These are phyloP conservation scores for Deinandra increscens DNA, from an alignment of 129 eudicot species.

Conservation along the genomic window DNA sequence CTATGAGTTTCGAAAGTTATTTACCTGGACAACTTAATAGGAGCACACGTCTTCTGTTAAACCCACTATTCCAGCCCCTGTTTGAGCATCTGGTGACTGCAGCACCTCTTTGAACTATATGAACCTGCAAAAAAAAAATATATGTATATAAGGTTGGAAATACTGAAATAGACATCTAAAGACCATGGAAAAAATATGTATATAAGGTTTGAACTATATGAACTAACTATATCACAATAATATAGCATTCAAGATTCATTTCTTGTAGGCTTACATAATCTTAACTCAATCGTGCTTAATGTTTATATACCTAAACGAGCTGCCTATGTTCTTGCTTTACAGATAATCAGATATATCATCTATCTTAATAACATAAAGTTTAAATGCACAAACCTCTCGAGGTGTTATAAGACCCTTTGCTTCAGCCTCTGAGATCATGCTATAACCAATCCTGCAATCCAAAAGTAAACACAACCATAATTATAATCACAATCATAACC, in stretches of 20 bases:
- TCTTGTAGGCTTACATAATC: conserved; percentile 5
- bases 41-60: too few relatives aligned
- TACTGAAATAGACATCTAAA: too few relatives aligned
- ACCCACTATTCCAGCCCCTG: too few relatives aligned
- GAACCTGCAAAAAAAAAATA: too few relatives aligned
- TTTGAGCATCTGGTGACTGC: too few relatives aligned
- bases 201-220: too few relatives aligned
- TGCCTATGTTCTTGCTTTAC: neutral
- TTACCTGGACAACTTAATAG: too few relatives aligned
- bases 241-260: neutral
- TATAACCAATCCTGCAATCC: conserved; percentile 82
- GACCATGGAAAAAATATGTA: too few relatives aligned
- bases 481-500: conserved; percentile 16
- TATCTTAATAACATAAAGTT: neutral
- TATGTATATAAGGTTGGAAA: too few relatives aligned
- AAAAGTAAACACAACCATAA: too few relatives aligned
- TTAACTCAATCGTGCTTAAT: neutral
- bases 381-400: conserved; percentile 46
- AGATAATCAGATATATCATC: neutral
- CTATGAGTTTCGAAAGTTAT: too few relatives aligned
- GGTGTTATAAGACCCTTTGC: conserved; percentile 75
- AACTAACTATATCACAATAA: neutral
- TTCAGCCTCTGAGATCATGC: conserved; percentile 98
- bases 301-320: neutral
- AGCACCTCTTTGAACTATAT: too few relatives aligned